Base-by-base conservation (phyloP, 768 basidiomycete genomes). In the Tricholoma furcatifolium region DNA sequence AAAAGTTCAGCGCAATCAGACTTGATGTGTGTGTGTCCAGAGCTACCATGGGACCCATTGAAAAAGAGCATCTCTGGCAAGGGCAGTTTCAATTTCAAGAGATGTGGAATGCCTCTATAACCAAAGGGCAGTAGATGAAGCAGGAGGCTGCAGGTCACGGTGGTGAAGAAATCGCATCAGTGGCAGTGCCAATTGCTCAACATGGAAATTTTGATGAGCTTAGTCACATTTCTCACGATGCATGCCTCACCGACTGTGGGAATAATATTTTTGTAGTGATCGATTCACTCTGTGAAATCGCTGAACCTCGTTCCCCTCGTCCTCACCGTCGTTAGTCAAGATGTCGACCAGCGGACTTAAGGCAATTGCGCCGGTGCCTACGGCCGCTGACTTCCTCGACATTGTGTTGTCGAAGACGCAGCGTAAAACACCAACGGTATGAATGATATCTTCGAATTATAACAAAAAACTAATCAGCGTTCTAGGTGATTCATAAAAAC, bases 351-450 rank as follows among this genome's bases (percentile, higher is more conserved):
- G 89, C 69, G 91, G 93, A 51, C 80, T 98, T 62, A 98, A 98
- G 76, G 88, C 90, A 43, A 99, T 99, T 67, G 91, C 97, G 46
- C 97, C 97, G n/a, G 96, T 99, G 47, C 97, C 97, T 43, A 97
- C 92, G 39, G 93, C 96, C 59, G 75, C 84, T 14, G 96, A 98
- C 72, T 98, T 98, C 65, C 70, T 96, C 72, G 93, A 96, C 70
- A 95, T 96, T 55, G 91, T 96, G 34, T 67, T 96, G 64, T 92
- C 90, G 63, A 94, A 85, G 70, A 98, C 96, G 1, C 95, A 97
- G 76, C 78, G 96, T 65, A 98, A 98, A 78, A 98, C 96, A 21
- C 96, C 96, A 9, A 98, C 96, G 24, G 93, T 92, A 61, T 56
- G 79, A 27, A 23, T 45, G 12, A 34, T 14, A 38, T 32, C n/a